Percentiles rank a stretch among this genome's conserved stretches.
phyloP scores from a whole-genome alignment of 179 eudicot species.

The Spergularia azorica region DNA sequence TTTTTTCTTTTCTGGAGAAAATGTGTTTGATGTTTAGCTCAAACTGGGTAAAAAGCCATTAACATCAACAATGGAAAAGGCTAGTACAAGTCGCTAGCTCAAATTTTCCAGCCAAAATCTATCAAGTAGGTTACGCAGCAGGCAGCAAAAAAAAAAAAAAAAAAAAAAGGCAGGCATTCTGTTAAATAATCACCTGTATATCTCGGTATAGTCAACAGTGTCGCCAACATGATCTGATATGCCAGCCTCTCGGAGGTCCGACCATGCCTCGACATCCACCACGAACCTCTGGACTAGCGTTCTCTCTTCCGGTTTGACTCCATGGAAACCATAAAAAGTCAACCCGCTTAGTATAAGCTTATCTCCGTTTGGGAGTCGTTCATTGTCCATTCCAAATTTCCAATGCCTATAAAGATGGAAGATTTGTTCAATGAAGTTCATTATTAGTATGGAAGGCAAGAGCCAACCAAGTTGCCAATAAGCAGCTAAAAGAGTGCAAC shows the following conservation, averaged over 20 bases:
- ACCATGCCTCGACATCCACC: constrained; percentile 77
- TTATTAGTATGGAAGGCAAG: too few relatives aligned
- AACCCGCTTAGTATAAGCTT: constrained; percentile 63
- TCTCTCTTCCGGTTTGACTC: constrained; percentile 69
- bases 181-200: constrained; percentile 48
- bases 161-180: not conserved
- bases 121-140: too few relatives aligned
- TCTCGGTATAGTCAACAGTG: constrained; percentile 60
- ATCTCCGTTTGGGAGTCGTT: constrained; percentile 45
- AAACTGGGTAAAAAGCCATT: too few relatives aligned
- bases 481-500: too few relatives aligned
- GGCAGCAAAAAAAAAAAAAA: not conserved
- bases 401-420: not conserved
- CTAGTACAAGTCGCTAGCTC: too few relatives aligned
- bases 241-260: constrained; percentile 67
- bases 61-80: too few relatives aligned
- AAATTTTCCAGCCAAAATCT: too few relatives aligned
- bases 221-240: constrained; percentile 51
- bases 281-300: constrained; percentile 66
- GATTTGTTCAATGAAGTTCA: too few relatives aligned
- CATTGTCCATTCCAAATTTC: constrained; percentile 24
- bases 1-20: too few relatives aligned
- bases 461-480: too few relatives aligned
- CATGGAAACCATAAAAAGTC: constrained; percentile 69
- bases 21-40: too few relatives aligned